A percentile compares a stretch with the other conserved stretches of the same genome.
These are phyloP conservation scores for Lasiodiplodia citricola DNA, from an alignment of 2,329 filamentous ascomycete genomes.

Conservation along the genomic window DNA sequence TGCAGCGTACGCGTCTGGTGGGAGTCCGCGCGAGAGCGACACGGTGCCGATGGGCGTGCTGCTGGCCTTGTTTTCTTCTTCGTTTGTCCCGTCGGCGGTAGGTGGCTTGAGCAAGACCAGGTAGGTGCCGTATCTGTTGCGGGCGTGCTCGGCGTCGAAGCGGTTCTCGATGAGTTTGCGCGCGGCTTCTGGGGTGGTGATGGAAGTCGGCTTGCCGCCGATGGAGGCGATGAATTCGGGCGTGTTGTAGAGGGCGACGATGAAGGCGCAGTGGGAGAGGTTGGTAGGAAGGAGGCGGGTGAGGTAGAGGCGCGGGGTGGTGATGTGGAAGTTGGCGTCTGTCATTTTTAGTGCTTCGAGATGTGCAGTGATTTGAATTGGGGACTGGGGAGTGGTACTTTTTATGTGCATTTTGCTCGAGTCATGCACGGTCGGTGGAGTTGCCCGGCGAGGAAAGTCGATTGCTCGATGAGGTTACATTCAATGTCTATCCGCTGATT, in stretches of 20 bases:
- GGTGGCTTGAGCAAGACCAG: slow-evolving; percentile 34
- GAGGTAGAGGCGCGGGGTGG: slow-evolving; percentile 35
- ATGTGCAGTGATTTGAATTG: background rate
- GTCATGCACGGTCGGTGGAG: background rate
- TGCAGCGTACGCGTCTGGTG: slow-evolving; percentile 27
- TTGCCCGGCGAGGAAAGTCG: too few species aligned
- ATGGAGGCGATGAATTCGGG: slow-evolving; percentile 32
- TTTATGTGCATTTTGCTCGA: background rate
- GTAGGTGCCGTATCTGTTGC: slow-evolving; percentile 38
- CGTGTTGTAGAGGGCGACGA: slow-evolving; percentile 35
- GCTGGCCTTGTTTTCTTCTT: background rate
- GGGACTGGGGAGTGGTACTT: background rate
- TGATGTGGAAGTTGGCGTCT: slow-evolving; percentile 33
- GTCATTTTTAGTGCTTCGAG: background rate
- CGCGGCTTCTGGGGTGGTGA: slow-evolving; percentile 31
- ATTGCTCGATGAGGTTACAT: too few species aligned
- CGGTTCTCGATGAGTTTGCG: slow-evolving; percentile 21
- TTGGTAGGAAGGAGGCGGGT: slow-evolving; percentile 30
- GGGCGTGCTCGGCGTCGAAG: slow-evolving; percentile 31
- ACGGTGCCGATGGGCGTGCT: slow-evolving; percentile 37
- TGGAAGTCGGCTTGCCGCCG: slow-evolving; percentile 27
- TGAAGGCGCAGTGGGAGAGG: slow-evolving; percentile 36
- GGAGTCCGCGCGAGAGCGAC: slow-evolving; percentile 31
- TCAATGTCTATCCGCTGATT: background rate
- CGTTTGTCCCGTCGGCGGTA: background rate